Base-by-base conservation (phyloP, 2,329 filamentous ascomycete species). In the Fusarium multiceps region DNA sequence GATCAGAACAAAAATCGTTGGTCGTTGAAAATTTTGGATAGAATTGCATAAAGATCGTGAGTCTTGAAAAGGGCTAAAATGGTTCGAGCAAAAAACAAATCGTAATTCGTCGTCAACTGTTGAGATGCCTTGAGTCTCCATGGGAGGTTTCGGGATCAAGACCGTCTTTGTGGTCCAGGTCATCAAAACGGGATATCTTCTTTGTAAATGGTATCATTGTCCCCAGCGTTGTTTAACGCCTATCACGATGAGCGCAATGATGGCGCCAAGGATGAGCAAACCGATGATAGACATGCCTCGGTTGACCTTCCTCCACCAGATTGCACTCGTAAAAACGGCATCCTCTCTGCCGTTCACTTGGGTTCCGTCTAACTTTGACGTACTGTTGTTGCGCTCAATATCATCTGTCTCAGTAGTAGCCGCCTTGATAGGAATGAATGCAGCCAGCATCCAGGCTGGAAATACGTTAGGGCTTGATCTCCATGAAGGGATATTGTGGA, bases 401-500 rank as follows among this genome's bases (percentile, higher is more conserved):
- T 88, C 87, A 20, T 86, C 81, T 2, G 80, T 73, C 21, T 83
- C 80, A 11, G 89, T 86, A 56, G 86, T 86, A 57, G 86, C 85
- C 3, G 82, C 82, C 12, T 92, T 92, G 9, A 97, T 80, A 2
- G 92, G 92, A 14, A 96, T 82, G 56, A 94, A 85, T 2, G 93
- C 88, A 3, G 90, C 93, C 68, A 93, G 83, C 82, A 95, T 92
- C 93, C 93, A 97, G 58, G 90, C 91, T 91, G 72, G 50, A 21
- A 43, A 53, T 13, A 42, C 50, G 65, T 76, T 66, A 72, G 65
- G 42, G 49, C 60, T 68, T 21, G 28, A 14, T 12, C n/a, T 56
- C 27, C 20, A 21, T 6, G 7, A 7, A 14, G 7, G 21, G 8
- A 8, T 23, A n/a, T 18, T 3, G 8, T 49, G 16, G 13, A 79